Conservation (phyloP, 805 yeast species). For the Nakazawaea anatomiae region DNA sequence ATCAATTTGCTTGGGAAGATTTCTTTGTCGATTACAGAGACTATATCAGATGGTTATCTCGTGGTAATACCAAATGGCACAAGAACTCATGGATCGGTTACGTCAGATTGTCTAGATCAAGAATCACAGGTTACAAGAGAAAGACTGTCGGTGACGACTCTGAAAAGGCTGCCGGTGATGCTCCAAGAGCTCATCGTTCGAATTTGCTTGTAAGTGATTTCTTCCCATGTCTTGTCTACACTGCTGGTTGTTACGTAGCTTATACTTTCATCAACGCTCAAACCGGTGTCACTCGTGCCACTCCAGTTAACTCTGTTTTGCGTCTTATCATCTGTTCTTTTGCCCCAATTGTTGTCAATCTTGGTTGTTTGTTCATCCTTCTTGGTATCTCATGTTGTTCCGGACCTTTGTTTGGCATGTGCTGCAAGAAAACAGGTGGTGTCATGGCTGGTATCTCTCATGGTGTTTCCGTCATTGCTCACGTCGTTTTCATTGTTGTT, state of each 20-base stretch:
- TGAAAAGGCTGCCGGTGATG: conserved; percentile 80
- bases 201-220: conserved; percentile 68
- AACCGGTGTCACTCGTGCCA: conserved; percentile 60
- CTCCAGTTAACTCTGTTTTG: conserved; percentile 52
- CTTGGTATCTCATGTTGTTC: conserved; percentile 91
- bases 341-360: conserved; percentile 87
- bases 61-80: conserved; percentile 87
- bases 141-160: conserved; percentile 71
- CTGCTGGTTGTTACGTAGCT: conserved; percentile 77
- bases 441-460: conserved; percentile 95
- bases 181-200: conserved; percentile 75
- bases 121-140: conserved; percentile 79
- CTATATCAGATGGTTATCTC: conserved; percentile 83
- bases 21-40: conserved; percentile 95
- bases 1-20: conserved; percentile 94
- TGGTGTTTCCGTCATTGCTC: conserved; percentile 86
- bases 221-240: conserved; percentile 63
- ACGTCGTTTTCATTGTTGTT: conserved; percentile 82
- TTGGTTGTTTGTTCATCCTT: conserved; percentile 77
- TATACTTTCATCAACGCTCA: conserved; percentile 80
- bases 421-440: conserved; percentile 96
- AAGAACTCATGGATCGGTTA: conserved; percentile 87
- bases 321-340: conserved; percentile 76
- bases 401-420: conserved; percentile 90
- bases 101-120: conserved; percentile 74